Conservation (phyloP, 2,329 filamentous ascomycete genomes). For the Pyricularia pennisetigena region DNA sequence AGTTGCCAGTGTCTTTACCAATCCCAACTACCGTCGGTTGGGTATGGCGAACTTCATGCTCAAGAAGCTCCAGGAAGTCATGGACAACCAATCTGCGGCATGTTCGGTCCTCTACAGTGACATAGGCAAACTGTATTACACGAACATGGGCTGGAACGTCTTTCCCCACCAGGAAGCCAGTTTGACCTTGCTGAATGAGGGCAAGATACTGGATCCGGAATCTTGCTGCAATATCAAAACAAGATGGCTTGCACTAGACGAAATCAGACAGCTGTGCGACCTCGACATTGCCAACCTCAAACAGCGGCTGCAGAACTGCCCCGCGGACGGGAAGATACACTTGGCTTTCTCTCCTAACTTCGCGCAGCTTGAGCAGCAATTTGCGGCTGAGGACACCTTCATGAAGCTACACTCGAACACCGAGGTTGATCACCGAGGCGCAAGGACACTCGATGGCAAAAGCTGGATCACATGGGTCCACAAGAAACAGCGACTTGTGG, state of each 20-base stretch:
- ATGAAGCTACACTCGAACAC: slow-evolving; percentile 12
- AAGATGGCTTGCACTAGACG: slow-evolving; percentile 13
- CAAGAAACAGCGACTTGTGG: slow-evolving; percentile 17
- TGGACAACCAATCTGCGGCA: slow-evolving; percentile 22
- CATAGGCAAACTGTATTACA: slow-evolving; percentile 20
- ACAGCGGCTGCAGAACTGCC: slow-evolving; percentile 12
- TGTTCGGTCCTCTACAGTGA: slow-evolving; percentile 24
- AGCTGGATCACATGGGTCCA: slow-evolving; percentile 26
- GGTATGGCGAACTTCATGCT: slow-evolving; percentile 27
- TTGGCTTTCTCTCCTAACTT: slow-evolving; percentile 22
- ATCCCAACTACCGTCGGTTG: slow-evolving; percentile 19
- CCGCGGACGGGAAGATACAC: slow-evolving; percentile 17
- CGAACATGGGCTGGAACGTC: slow-evolving; percentile 23
- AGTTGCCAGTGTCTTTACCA: slow-evolving; percentile 26
- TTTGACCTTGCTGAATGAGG: slow-evolving; percentile 15
- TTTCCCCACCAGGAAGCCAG: slow-evolving; percentile 21
- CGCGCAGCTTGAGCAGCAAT: slow-evolving; percentile 21
- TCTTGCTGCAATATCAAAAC: slow-evolving; percentile 7
- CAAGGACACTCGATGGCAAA: slow-evolving; percentile 15
- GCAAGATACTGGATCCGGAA: neutral
- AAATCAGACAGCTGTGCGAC: slow-evolving; percentile 17
- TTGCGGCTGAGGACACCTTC: slow-evolving; percentile 19
- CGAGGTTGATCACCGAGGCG: slow-evolving; percentile 11
- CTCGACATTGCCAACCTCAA: slow-evolving; percentile 16
- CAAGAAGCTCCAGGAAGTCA: slow-evolving; percentile 18